Base-by-base conservation (phyloP, 768 basidiomycete genomes). In the Lanmaoa pseudosensibilis region DNA sequence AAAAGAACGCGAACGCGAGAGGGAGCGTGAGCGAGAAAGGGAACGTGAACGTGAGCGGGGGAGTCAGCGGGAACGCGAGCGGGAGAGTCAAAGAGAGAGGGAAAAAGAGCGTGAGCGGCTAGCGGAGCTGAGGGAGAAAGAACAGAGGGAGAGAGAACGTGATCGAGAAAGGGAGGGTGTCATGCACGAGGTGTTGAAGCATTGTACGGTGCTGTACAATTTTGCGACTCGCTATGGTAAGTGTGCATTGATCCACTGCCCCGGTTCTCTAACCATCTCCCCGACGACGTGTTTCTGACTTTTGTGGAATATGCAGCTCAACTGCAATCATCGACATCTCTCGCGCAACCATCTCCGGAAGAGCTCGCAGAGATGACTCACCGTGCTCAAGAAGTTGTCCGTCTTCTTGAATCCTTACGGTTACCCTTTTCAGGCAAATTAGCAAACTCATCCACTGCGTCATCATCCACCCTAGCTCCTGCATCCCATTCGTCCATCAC, bases 321-420 rank as follows among this genome's bases (percentile, higher is more conserved):
- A 52, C 52, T 63, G 48, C 85, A 84, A 55, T 67, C 74, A 3
- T 75, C 70, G 41, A 62, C 76, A 12, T 78, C 83, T 3, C 77
- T 81, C 39, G 68, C 73, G 8, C 83, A 83, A 58, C 88, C 87
- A 5, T 57, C 74, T 10, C 69, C 78, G 8, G 73, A 75, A 2
- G 88, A 91, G 67, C 68, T 90, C 11, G 73, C 77, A 46, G 85
- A 90, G 58, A 92, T 92, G 90, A 78, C 83, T 10, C 78, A 80
- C 16, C 79, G 81, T 33, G 90, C 90, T 21, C 74, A 77, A 49
- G 73, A 81, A 49, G 88, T 92, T 25, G 84, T 90, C 19, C 80
- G 82, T 48, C 78, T 92, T 19, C 72, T 91, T 37, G 86, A 90
- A 40, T 70, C 67, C 36, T 58, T 71, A 15, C 59, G 65, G 19